Conservation (phyloP, 305 asterid species). For the Solanum hybrid region DNA sequence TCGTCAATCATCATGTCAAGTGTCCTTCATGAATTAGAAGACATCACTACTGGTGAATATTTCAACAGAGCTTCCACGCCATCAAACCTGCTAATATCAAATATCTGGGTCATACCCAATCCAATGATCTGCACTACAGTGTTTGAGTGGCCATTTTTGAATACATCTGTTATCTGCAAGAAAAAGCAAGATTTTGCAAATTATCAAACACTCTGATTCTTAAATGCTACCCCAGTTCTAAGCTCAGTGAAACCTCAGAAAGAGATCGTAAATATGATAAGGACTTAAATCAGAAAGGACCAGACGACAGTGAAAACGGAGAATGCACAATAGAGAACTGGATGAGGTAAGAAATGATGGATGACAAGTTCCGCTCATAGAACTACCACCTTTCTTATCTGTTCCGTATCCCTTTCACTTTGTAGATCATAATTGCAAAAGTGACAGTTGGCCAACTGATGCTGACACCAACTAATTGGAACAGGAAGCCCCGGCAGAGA, state of each 20-base stretch:
- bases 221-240: neutral
- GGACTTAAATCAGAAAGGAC: neutral
- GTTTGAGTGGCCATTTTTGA: conserved; percentile 50
- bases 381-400: neutral
- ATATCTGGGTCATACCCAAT: conserved; percentile 22
- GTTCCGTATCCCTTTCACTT: neutral
- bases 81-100: conserved; percentile 32
- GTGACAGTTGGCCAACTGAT: neutral
- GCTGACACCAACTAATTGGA: neutral
- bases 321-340: neutral
- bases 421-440: neutral
- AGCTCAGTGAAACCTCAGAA: neutral
- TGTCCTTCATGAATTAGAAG: conserved; percentile 1
- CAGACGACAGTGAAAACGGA: neutral
- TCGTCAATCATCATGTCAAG: neutral
- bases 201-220: neutral
- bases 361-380: neutral
- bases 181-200: conserved; percentile 6
- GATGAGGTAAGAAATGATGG: neutral
- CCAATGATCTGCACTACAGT: conserved; percentile 47
- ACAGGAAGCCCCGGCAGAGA: neutral
- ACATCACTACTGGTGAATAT: conserved; percentile 24
- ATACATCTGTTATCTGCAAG: conserved; percentile 45
- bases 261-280: neutral
- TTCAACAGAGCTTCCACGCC: conserved; percentile 34